These are phyloP conservation scores for Ashbya aceris DNA, from an alignment of 1,139 yeast genomes.

Conservation along the genomic window DNA sequence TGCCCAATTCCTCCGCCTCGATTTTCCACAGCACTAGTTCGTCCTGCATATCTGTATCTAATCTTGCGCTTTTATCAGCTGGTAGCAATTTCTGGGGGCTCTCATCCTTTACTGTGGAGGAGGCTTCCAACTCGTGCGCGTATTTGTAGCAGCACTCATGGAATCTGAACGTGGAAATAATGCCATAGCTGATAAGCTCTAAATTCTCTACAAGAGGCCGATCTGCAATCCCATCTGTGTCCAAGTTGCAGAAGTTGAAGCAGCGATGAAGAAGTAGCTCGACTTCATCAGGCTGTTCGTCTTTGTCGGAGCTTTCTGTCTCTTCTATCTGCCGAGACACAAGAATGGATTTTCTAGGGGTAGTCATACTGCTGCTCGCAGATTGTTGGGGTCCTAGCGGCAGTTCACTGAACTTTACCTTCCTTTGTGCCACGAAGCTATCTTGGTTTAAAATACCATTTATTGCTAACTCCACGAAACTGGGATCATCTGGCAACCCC, in stretches of 20 bases:
- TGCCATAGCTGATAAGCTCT: constrained; percentile 4
- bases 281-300: background rate
- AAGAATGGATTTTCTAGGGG: constrained; percentile 1
- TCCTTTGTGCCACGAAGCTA: background rate
- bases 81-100: background rate
- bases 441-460: constrained; percentile 3
- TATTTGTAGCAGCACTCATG: constrained; percentile 4
- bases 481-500: constrained; percentile 1
- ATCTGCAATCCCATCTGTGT: constrained; percentile 1
- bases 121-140: constrained; percentile 1
- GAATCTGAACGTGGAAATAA: constrained; percentile 2
- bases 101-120: background rate
- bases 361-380: no score
- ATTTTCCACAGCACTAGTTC: constrained; percentile 3
- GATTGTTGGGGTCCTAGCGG: constrained; percentile 1
- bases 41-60: background rate
- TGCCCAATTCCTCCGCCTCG: constrained; percentile 3
- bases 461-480: constrained; percentile 4
- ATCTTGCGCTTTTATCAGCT: background rate
- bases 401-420: background rate
- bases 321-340: background rate
- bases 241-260: constrained; percentile 2
- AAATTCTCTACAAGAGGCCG: constrained; percentile 2
- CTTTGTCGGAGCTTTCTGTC: background rate
- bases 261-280: constrained; percentile 2